A percentile compares a stretch with the other conserved stretches of the same genome.
phyloP scores from a whole-genome alignment of 495 filamentous ascomycete genomes.

The Lasiosphaeris hirsuta region DNA sequence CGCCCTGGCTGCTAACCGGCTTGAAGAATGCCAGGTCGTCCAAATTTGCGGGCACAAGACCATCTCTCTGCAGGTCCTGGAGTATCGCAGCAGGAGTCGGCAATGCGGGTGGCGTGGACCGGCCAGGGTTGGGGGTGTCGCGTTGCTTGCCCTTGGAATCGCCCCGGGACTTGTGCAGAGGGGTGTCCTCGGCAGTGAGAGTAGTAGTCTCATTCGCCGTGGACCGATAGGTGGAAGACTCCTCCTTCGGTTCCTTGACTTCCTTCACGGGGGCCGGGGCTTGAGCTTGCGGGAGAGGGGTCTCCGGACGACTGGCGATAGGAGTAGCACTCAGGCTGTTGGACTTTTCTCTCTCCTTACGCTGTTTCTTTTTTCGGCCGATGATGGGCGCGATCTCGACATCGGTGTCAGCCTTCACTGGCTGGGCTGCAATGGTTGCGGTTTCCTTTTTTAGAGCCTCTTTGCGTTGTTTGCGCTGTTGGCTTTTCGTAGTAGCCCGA shows the following conservation, averaged over 20 bases:
- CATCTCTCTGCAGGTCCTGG: conserved; percentile 30
- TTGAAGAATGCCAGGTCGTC: conserved; percentile 38
- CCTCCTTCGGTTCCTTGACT: conserved; percentile 28
- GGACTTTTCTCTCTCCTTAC: conserved; percentile 58
- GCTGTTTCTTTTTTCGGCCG: conserved; percentile 87
- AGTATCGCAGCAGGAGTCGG: conserved; percentile 37
- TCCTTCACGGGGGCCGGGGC: conserved; percentile 34
- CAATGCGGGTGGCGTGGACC: conserved; percentile 19
- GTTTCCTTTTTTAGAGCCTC: conserved; percentile 61
- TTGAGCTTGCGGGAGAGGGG: conserved; percentile 28
- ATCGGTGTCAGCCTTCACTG: conserved; percentile 53
- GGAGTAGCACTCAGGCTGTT: conserved; percentile 25
- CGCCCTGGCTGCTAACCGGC: conserved; percentile 13
- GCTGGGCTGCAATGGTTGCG: conserved; percentile 43
- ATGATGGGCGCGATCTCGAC: conserved; percentile 77
- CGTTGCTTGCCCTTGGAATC: conserved; percentile 14
- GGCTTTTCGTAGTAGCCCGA: conserved; percentile 80
- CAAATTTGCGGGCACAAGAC: conserved; percentile 20
- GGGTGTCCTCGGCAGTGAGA: conserved; percentile 24
- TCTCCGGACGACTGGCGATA: conserved; percentile 37
- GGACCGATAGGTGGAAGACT: conserved; percentile 30
- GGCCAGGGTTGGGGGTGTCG: conserved; percentile 11
- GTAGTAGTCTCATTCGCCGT: conserved; percentile 34
- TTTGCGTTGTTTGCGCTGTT: conserved; percentile 83
- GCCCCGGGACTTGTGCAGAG: conserved; percentile 9